A percentile compares a stretch with the other conserved stretches of the same genome.
Evolutionary conservation across 106 monocot species (phyloP).

Genomic region (Amphibolis antarctica): DNA sequence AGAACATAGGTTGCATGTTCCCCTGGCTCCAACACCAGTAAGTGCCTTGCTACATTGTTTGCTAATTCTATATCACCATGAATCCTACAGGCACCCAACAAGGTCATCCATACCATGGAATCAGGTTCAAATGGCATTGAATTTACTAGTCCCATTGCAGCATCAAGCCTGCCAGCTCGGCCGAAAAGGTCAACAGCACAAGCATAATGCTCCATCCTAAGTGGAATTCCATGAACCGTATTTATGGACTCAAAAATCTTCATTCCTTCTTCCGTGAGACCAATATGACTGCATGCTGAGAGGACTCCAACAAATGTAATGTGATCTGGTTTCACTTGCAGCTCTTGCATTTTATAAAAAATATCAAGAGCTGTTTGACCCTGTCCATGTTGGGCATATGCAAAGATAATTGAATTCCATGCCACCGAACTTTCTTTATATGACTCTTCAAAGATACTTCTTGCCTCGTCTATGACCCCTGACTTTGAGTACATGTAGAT

Average conservation of each 20-base stretch:
- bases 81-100: conserved; percentile 60
- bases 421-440: conserved; percentile 38
- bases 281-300: conserved; percentile 70
- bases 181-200: conserved; percentile 81
- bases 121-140: conserved; percentile 73
- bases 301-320: conserved; percentile 72
- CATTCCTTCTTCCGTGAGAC: conserved; percentile 48
- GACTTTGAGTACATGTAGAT: conserved; percentile 73
- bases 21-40: conserved; percentile 30
- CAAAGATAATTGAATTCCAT: conserved; percentile 78
- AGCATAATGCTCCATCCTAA: conserved; percentile 83
- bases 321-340: conserved; percentile 41
- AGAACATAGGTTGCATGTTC: conserved; percentile 60
- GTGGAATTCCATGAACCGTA: conserved; percentile 27
- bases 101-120: conserved; percentile 60
- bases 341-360: conserved; percentile 48
- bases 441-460: conserved; percentile 42
- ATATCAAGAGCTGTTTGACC: conserved; percentile 35
- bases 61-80: conserved; percentile 62
- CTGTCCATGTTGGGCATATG: conserved; percentile 57
- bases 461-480: conserved; percentile 47
- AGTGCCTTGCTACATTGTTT: conserved; percentile 20
- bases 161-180: conserved; percentile 47
- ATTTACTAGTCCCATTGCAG: conserved; percentile 34
- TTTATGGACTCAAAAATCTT: conserved; percentile 37